phyloP scores from a whole-genome alignment of 352 stramenopile genomes.

The Pythium pectinolyticum region DNA sequence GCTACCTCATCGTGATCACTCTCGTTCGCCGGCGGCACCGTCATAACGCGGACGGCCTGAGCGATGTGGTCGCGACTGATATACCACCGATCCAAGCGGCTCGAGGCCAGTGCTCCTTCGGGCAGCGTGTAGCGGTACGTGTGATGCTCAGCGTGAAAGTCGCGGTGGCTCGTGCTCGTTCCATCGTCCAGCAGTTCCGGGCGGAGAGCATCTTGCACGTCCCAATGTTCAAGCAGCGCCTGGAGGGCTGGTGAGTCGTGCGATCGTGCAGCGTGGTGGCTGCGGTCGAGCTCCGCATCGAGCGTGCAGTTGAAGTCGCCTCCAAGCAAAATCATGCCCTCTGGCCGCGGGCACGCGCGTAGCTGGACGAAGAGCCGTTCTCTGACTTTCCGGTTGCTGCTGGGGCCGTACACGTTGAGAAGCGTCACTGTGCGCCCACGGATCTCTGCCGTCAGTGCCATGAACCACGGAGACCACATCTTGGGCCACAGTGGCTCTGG shows the following conservation, averaged over 20 bases:
- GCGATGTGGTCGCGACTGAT: not conserved
- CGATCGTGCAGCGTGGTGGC: not conserved
- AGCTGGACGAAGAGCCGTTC: not conserved
- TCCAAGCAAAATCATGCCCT: not conserved
- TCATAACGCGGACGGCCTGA: not conserved
- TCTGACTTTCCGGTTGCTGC: not conserved
- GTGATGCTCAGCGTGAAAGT: conserved; percentile 9
- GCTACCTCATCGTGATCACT: conserved; percentile 8
- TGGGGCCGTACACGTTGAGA: not conserved
- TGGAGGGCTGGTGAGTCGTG: not conserved
- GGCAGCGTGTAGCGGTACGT: conserved; percentile 6
- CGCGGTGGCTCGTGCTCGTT: not conserved
- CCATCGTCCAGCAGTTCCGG: not conserved
- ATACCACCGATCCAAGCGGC: conserved; percentile 14
- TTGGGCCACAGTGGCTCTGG: not conserved
- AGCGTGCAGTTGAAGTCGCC: conserved; percentile 20
- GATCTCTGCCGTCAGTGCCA: not conserved
- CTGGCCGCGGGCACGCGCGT: not conserved
- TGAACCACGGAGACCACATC: not conserved
- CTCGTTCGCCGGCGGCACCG: not conserved
- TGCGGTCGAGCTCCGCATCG: conserved; percentile 1
- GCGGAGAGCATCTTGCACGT: not conserved
- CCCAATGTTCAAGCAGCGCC: not conserved
- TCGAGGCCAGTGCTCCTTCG: not conserved
- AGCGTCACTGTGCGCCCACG: not conserved